phyloP scores from a whole-genome alignment of 306 rosid genomes.

The Citrullus amarus region DNA sequence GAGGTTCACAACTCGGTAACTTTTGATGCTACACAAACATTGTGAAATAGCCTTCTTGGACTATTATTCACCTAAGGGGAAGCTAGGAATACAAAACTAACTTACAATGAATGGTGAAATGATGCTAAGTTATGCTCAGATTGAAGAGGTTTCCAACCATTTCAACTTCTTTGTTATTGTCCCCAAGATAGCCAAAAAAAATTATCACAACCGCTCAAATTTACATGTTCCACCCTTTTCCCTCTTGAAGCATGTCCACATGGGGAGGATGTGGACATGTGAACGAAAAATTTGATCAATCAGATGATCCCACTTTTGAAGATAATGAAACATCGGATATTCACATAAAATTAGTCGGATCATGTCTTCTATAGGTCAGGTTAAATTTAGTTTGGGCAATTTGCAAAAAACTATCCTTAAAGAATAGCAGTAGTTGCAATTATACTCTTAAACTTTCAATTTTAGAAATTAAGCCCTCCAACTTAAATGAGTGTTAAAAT shows the following conservation, averaged over 20 bases:
- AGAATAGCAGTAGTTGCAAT: too few species aligned
- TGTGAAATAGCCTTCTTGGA: neutral
- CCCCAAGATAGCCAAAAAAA: neutral
- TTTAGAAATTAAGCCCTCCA: neutral
- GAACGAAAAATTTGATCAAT: neutral
- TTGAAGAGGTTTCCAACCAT: neutral
- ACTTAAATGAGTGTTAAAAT: too few species aligned
- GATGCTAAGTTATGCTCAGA: neutral
- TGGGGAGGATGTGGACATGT: neutral
- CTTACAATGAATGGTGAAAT: neutral
- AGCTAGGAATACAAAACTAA: neutral
- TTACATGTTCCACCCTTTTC: neutral
- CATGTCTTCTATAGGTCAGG: neutral
- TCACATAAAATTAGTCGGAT: neutral
- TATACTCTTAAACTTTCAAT: too few species aligned
- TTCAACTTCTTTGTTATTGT: neutral
- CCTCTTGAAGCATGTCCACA: neutral
- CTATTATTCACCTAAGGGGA: neutral
- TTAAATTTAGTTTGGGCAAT: neutral
- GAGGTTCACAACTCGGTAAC: neutral
- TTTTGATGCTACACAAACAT: neutral
- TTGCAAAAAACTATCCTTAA: too few species aligned
- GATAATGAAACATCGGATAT: neutral
- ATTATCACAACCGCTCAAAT: neutral
- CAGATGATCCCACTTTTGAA: neutral